Evolutionary conservation across 306 rosid genomes (phyloP), one percentile per base, ranked within the genome.

Genomic region (Biancaea sappan): DNA sequence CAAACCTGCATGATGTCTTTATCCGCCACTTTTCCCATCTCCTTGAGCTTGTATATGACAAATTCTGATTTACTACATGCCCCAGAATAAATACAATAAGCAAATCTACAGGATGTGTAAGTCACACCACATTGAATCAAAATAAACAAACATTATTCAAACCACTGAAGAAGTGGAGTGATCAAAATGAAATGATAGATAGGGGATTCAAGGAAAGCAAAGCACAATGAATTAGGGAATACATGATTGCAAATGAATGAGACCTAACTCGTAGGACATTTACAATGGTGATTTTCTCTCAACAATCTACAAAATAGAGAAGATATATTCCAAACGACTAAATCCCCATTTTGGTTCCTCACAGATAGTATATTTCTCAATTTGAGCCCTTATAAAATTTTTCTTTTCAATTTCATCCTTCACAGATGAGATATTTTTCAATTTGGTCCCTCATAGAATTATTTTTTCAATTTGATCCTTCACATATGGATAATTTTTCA

Each of bases 1-100:
- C 92, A 65, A 54, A 95, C 71, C 87, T 74, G 87, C 88, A 86
- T 77, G 54, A 92, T 80, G 82, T 95, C 99, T 82, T 90, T 95
- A 79, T 92, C 91, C 1, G 91, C 63, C 47, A 92, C 86, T 86
- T 83, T 95, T 37, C 92, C 92, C 98, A 95, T 84, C 92, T 95
- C 98, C 85, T 95, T 92, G 44, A 95, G 99, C 86, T 95, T 95
- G 97, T 83, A 92, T 79, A 95, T 79, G 58, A 90, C 99, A 74
- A 81, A 95, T 72, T 95, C 99, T 32, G 98, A 88, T 80, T 92
- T 92, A 73, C 99, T 92, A 87, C 92, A 86, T 19, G 67, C 4
- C 46, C n/a, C 75, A 66, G 79, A 35, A 62, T 47, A 69, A 53
- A 38, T 2, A 61, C 70, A 65, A 26, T 74, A 74, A 83, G 68